These are phyloP conservation scores for Xerocomellus amylosporus DNA, from an alignment of 768 basidiomycete species.

Conservation along the genomic window DNA sequence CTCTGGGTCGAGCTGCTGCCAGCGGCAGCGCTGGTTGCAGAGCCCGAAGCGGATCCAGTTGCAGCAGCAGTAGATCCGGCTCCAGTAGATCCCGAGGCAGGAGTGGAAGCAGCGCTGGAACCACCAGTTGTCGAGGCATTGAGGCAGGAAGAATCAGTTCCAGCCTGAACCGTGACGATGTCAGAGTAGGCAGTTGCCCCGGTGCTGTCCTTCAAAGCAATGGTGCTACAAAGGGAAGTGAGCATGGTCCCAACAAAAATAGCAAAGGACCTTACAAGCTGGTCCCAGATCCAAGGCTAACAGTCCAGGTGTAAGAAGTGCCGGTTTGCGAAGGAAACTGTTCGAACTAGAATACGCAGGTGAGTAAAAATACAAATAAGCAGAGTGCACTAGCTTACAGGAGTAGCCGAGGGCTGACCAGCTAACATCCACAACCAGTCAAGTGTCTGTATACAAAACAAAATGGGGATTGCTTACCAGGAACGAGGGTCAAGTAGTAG, in stretches of 20 bases:
- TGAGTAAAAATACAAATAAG: background rate
- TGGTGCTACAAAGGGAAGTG: conserved; percentile 39
- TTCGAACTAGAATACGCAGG: conserved; percentile 43
- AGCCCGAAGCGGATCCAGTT: background rate
- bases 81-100: conserved; percentile 3
- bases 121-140: conserved; percentile 19
- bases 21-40: conserved; percentile 21
- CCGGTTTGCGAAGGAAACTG: conserved; percentile 47
- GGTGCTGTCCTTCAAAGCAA: conserved; percentile 55
- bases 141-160: conserved; percentile 34
- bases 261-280: conserved; percentile 38
- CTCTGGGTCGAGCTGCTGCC: conserved; percentile 23
- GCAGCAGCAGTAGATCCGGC: background rate
- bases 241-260: background rate
- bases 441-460: background rate
- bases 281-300: conserved; percentile 44
- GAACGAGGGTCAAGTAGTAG: conserved; percentile 59
- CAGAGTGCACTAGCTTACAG: conserved; percentile 39
- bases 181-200: conserved; percentile 54
- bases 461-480: conserved; percentile 41
- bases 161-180: conserved; percentile 41
- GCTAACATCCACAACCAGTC: conserved; percentile 35
- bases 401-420: conserved; percentile 47
- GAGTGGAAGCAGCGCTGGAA: conserved; percentile 2
- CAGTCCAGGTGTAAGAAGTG: conserved; percentile 51